Evolutionary conservation across 345 rosid genomes (phyloP).

Genomic region (Citrus inodora): DNA sequence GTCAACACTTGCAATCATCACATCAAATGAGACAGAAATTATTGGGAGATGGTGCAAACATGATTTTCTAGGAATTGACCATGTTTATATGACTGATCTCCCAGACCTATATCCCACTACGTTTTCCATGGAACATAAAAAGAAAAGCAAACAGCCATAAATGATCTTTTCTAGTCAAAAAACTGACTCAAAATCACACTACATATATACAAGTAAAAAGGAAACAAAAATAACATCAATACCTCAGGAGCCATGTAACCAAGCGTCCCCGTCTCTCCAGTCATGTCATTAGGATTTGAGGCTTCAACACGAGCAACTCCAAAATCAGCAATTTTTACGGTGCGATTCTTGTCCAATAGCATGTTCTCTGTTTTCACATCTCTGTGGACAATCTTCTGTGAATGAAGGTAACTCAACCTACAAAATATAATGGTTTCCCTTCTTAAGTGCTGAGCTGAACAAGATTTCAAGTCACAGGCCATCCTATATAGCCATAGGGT

Average conservation of each 20-base stretch:
- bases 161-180: not conserved
- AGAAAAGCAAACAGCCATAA: not conserved
- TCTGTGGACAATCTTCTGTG: constrained; percentile 94
- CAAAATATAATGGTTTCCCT: constrained; percentile 14
- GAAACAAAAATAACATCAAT: constrained; percentile 6
- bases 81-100: not conserved
- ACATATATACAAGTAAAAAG: not conserved
- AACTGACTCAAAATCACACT: not conserved
- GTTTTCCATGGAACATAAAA: not conserved
- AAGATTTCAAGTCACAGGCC: not conserved
- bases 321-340: constrained; percentile 89
- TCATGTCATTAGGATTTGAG: constrained; percentile 98
- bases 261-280: constrained; percentile 98
- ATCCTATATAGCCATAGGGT: not conserved
- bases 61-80: not conserved
- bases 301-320: constrained; percentile 99
- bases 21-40: not conserved
- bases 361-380: constrained; percentile 99
- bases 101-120: not conserved
- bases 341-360: constrained; percentile 84
- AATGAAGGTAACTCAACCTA: constrained; percentile 96
- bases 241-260: constrained; percentile 99
- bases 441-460: not conserved
- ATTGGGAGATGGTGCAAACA: not conserved
- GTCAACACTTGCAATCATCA: constrained; percentile 2